Base-by-base conservation (phyloP, 2,329 filamentous ascomycete genomes). In the Graphiopsis chlorocephala region DNA sequence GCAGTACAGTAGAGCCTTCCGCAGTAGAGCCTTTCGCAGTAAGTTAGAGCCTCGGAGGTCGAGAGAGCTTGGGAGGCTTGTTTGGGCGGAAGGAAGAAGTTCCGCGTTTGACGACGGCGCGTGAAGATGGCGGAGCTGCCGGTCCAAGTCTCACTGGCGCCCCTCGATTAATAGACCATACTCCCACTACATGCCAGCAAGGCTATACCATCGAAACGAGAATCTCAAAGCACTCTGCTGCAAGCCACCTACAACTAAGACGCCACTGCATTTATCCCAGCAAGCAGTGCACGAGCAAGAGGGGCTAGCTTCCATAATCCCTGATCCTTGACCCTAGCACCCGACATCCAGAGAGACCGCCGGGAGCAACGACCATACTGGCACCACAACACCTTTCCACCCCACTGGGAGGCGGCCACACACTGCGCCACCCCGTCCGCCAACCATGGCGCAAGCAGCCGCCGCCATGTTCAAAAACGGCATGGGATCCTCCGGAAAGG, bases 391-490 rank as follows among this genome's bases (percentile, higher is more conserved):
- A 53, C 29, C 59, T 14, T n/a, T 12, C 6, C 28, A 26, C 47
- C 29, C 11, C 26, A 33, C 31, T 23, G 20, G 23, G 31, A 47
- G 45, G 29, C 59, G 28, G 38, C 29, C 20, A n/a, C 45, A 14
- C 4, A 45, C 47, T 20, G 31, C 48, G 31, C n/a, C 25, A 29
- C 15, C 17, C 31, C 4, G 23, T 26, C 42, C 48, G 48, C 48
- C 48, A 12, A 53, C 28, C 55, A 64, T 64, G 62, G 62, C 62
- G 62, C 62, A 64, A 64, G 74, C 73, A 35, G 74, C 73, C 48
- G 72, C 73, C 56, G 72, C 72, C 64, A 72, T 77, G 67, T 77
- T 77, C 71, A 73, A 71, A 69, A 69, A 73, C 68, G 72, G 75
- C 50, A 70, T 72, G 62, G 68, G 72, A 33, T 65, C 66, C 26